These are phyloP conservation scores for Solidago caesia DNA, from an alignment of 129 eudicot genomes.

Conservation along the genomic window DNA sequence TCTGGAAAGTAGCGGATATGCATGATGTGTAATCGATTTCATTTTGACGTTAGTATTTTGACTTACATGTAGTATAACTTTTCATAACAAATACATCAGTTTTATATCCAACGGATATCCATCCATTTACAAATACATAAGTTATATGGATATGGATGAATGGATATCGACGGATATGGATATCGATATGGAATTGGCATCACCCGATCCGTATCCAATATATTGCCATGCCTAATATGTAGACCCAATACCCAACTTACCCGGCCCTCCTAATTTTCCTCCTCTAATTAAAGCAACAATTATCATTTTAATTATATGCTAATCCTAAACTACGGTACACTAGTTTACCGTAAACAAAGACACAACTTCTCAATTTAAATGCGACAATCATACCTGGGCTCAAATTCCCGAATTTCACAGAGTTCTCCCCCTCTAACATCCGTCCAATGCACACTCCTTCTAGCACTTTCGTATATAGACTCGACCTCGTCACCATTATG, in stretches of 20 bases:
- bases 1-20: no score
- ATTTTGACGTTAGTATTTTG: no score
- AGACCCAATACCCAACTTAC: conserved; percentile 1
- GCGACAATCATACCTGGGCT: conserved; percentile 60
- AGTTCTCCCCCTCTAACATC: conserved; percentile 88
- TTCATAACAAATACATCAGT: no score
- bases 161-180: no score
- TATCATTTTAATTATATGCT: not conserved
- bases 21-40: no score
- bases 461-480: conserved; percentile 23
- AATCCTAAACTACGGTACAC: not conserved
- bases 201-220: not conserved
- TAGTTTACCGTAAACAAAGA: not conserved
- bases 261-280: not conserved
- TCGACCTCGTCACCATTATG: conserved; percentile 27
- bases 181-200: no score
- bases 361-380: not conserved
- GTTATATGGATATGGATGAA: no score
- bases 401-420: conserved; percentile 80
- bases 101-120: no score
- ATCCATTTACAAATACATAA: no score
- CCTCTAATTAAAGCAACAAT: not conserved
- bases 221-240: not conserved
- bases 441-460: conserved; percentile 82
- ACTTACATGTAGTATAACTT: no score